Conservation (phyloP, 2,329 filamentous ascomycete species). For the Hymenoscyphus infarciens region DNA sequence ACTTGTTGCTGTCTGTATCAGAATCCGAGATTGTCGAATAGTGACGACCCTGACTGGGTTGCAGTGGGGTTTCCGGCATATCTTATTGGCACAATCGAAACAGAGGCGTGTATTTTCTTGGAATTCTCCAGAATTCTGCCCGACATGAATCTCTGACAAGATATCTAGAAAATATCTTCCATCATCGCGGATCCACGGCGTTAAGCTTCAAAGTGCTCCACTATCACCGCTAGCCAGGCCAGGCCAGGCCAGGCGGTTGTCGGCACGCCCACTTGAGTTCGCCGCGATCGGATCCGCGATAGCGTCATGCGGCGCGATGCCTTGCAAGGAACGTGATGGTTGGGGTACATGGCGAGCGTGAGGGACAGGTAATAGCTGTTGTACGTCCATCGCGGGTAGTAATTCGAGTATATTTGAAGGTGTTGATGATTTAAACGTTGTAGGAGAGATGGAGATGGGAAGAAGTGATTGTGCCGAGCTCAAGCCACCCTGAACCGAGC, state of each 20-base stretch:
- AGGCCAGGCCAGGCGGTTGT: background rate
- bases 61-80: constrained; percentile 7
- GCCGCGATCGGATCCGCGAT: background rate
- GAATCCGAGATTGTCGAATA: constrained; percentile 5
- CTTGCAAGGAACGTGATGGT: background rate
- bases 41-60: background rate
- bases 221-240: background rate
- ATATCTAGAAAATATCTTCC: background rate
- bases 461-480: background rate
- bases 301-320: background rate
- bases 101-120: background rate
- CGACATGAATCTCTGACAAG: background rate
- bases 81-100: background rate
- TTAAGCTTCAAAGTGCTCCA: background rate
- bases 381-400: background rate
- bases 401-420: background rate
- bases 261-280: background rate
- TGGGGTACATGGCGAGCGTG: background rate
- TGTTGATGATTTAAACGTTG: background rate
- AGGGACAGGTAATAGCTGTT: background rate
- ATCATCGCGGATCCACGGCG: background rate
- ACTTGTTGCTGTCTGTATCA: constrained; percentile 7
- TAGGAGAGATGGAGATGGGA: background rate
- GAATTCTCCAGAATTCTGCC: background rate
- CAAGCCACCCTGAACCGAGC: background rate